Percentiles rank a stretch among this genome's conserved stretches.
Evolutionary conservation across 2,329 filamentous ascomycete genomes (phyloP).

Genomic region (Penicillium aurantiogriseum): DNA sequence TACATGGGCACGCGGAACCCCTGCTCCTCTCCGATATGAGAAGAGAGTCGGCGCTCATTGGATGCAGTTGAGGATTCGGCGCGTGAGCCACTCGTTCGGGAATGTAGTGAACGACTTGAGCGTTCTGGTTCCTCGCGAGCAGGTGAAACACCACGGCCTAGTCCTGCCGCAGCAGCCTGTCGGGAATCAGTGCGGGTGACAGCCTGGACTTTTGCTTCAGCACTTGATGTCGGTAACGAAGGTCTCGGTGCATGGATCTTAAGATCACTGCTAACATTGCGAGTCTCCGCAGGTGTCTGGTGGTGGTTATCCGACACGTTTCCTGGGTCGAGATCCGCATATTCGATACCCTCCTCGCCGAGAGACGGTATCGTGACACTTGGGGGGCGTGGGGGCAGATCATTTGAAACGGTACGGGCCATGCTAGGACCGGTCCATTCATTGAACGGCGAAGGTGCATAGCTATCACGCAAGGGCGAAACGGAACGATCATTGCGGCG

Average conservation of each 20-base stretch:
- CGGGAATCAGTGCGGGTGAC: conserved; percentile 93
- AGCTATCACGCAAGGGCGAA: conserved; percentile 75
- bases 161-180: conserved; percentile 77
- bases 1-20: conserved; percentile 97
- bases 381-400: conserved; percentile 57
- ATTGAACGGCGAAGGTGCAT: conserved; percentile 82
- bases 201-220: conserved; percentile 75
- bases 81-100: conserved; percentile 60
- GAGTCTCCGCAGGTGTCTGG: conserved; percentile 66
- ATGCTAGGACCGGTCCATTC: conserved; percentile 53
- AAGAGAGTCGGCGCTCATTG: conserved; percentile 55
- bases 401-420: conserved; percentile 35
- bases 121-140: conserved; percentile 53
- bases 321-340: conserved; percentile 60
- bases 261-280: conserved; percentile 74
- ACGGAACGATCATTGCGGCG: conserved; percentile 69
- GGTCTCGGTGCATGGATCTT: conserved; percentile 88
- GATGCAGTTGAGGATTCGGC: conserved; percentile 47
- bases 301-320: conserved; percentile 44
- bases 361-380: conserved; percentile 82
- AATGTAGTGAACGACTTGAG: conserved; percentile 56
- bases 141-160: conserved; percentile 61
- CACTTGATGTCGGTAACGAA: conserved; percentile 75
- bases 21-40: conserved; percentile 68
- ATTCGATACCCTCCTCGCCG: conserved; percentile 87